A percentile compares a stretch with the other conserved stretches of the same genome.
These are phyloP conservation scores for Halteria grandinella DNA, from an alignment of 73 alveolate species.

Conservation along the genomic window DNA sequence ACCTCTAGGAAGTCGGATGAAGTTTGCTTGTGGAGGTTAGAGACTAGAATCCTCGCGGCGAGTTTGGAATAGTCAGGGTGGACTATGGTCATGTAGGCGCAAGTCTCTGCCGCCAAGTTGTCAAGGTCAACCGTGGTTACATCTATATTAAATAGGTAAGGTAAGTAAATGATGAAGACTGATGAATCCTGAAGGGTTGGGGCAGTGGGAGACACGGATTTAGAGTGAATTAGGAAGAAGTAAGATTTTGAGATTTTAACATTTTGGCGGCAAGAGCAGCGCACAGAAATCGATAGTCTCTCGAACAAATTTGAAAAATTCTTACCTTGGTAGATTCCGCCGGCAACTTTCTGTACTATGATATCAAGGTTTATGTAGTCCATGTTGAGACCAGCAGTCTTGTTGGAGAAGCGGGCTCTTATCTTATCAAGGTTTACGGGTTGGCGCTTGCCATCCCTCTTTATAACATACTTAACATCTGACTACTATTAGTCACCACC, in stretches of 20 bases:
- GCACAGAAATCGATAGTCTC: too few species aligned
- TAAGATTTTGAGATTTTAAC: too few species aligned
- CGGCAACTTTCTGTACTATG: slow-evolving; percentile 43
- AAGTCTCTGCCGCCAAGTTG: slow-evolving; percentile 52
- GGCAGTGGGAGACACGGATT: too few species aligned
- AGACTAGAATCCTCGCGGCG: slow-evolving; percentile 84
- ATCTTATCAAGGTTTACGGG: slow-evolving; percentile 32
- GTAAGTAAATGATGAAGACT: not conserved
- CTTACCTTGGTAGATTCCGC: slow-evolving; percentile 42
- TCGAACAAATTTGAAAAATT: too few species aligned
- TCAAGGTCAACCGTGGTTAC: slow-evolving; percentile 55
- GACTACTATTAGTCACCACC: too few species aligned
- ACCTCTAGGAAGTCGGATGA: slow-evolving; percentile 69
- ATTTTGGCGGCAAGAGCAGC: too few species aligned
- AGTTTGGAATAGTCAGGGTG: slow-evolving; percentile 75
- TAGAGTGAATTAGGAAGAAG: too few species aligned
- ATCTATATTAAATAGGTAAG: slow-evolving; percentile 12
- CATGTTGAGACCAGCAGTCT: slow-evolving; percentile 24
- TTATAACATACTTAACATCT: slow-evolving; percentile 52
- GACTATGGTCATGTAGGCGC: slow-evolving; percentile 79
- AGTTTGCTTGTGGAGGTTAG: slow-evolving; percentile 87
- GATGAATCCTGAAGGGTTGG: not conserved
- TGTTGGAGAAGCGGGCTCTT: slow-evolving; percentile 22
- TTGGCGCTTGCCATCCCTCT: slow-evolving; percentile 58
- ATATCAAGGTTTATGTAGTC: slow-evolving; percentile 54